Base-by-base conservation (phyloP, 2,329 filamentous ascomycete species). In the Monilinia vaccinii-corymbosi region DNA sequence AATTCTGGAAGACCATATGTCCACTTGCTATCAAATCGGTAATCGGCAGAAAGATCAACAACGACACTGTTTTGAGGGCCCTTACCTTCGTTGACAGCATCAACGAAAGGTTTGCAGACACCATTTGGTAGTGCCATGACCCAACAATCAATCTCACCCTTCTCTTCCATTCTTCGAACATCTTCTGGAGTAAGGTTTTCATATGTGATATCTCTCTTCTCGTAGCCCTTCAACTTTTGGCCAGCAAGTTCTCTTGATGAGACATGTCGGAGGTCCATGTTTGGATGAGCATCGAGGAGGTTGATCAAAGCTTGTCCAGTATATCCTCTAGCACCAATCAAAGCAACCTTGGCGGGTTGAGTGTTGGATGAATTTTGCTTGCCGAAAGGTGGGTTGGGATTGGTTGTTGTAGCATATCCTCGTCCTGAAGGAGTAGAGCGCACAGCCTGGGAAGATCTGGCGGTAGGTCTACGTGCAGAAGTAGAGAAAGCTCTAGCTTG, bases 101-200 rank as follows among this genome's bases (percentile, higher is more conserved):
- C 90, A 11, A 97, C 88, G 67, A 88, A 99, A 0, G 94, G 92
- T 76, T 91, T 89, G 83, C 91, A 97, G 53, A 96, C 91, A 63
- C 90, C 89, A 71, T 97, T 99, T 48, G 93, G 94, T 34, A 97
- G 84, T 40, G 94, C 94, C 89, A 97, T 94, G 48, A 97, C 89
- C 92, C 92, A 97, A 76, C 89, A 94, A 77, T 97, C 93, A 53
- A 97, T 86, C 69, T 92, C 84, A 56, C 89, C 88, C 36, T 87
- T 84, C 72, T 88, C 86, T 64, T 94, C 89, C 83, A 97, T 90
- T 61, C 85, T 81, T 64, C 85, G 84, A 14, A 96, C 86, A 67
- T 97, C 93, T 66, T 97, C 93, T 8, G 91, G 83, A 60, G 83
- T 86, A 48, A 97, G 79, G 73, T 91, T 96, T 75, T 96, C 91